phyloP scores from a whole-genome alignment of 2,329 filamentous ascomycete genomes.

The Fusarium abutilonis region DNA sequence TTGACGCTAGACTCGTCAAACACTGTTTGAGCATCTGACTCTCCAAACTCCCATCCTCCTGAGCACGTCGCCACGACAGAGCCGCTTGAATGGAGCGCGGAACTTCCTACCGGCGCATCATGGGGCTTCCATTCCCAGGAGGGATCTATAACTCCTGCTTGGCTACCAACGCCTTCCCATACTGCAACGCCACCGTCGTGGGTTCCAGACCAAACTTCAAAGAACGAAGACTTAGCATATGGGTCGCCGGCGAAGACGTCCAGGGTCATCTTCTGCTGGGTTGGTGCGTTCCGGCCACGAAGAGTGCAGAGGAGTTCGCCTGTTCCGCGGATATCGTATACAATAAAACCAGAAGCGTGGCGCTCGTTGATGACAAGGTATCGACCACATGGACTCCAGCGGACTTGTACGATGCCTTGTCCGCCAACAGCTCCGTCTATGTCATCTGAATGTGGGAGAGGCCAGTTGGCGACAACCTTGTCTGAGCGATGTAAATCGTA shows the following conservation, averaged over 20 bases:
- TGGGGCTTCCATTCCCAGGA: conserved; percentile 63
- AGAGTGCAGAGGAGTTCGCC: conserved; percentile 66
- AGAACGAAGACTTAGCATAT: conserved; percentile 51
- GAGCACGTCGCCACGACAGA: conserved; percentile 67
- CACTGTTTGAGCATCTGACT: conserved; percentile 16
- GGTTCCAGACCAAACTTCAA: conserved; percentile 71
- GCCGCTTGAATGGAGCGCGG: conserved; percentile 63
- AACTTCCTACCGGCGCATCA: conserved; percentile 59
- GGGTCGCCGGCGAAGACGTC: conserved; percentile 61
- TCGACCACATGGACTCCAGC: conserved; percentile 71
- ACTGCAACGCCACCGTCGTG: conserved; percentile 64
- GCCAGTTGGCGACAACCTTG: conserved; percentile 67
- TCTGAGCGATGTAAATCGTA: conserved; percentile 69
- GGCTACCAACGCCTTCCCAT: conserved; percentile 65
- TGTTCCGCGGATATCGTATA: conserved; percentile 71
- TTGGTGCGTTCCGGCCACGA: conserved; percentile 58
- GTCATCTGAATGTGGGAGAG: conserved; percentile 67
- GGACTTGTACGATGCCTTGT: conserved; percentile 68
- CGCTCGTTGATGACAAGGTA: conserved; percentile 72
- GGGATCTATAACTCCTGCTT: conserved; percentile 56
- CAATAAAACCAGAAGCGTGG: conserved; percentile 62
- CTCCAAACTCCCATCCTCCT: conserved; percentile 58
- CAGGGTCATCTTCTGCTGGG: conserved; percentile 66
- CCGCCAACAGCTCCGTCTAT: conserved; percentile 69
- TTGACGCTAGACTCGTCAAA: conserved; percentile 43